phyloP scores from a whole-genome alignment of 257 asterid species.

The Ligustrum vulgare region DNA sequence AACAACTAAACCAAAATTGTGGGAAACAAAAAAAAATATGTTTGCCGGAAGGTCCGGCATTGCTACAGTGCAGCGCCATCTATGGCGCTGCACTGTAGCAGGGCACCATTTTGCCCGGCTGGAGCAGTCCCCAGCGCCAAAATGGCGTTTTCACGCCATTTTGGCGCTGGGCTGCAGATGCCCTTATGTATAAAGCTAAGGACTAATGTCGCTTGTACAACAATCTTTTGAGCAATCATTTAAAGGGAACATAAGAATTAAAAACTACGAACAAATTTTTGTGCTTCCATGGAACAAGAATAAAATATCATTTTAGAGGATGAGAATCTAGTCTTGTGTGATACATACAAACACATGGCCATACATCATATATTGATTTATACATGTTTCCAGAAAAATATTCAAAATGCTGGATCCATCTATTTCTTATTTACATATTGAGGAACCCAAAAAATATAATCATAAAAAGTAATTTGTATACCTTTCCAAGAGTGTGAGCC shows the following conservation, averaged over 20 bases:
- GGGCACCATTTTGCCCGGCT: too few relatives aligned
- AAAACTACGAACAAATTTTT: neutral
- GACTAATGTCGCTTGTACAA: too few relatives aligned
- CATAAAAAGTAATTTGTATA: neutral
- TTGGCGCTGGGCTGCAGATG: too few relatives aligned
- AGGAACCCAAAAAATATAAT: neutral
- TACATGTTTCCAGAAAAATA: neutral
- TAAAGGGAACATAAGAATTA: neutral
- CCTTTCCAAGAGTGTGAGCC: conserved; percentile 81
- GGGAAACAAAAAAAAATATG: too few relatives aligned
- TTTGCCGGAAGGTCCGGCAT: too few relatives aligned
- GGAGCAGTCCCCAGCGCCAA: too few relatives aligned
- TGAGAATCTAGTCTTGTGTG: neutral
- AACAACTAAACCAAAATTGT: too few relatives aligned
- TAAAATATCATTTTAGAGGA: neutral
- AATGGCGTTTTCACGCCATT: too few relatives aligned
- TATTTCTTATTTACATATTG: neutral
- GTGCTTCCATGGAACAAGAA: neutral
- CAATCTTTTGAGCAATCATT: neutral
- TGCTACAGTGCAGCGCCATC: too few relatives aligned
- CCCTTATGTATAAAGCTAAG: too few relatives aligned
- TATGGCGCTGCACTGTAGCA: too few relatives aligned
- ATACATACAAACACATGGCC: neutral
- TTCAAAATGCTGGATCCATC: neutral
- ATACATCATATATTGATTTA: neutral